Base-by-base conservation (phyloP, 2,329 filamentous ascomycete genomes). In the Pseudogymnoascus sp. region DNA sequence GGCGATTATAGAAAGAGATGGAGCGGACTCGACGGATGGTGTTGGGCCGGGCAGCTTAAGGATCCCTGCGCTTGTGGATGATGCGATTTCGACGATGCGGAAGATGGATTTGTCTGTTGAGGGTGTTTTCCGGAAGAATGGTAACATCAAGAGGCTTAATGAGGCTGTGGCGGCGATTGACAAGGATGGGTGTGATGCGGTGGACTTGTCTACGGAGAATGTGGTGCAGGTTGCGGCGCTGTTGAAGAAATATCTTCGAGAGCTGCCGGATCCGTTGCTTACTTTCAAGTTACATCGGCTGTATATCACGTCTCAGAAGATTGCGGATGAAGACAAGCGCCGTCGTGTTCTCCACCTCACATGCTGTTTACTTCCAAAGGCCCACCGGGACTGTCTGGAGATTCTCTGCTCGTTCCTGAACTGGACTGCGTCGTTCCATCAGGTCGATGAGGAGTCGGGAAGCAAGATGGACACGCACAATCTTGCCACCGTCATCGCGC, bases 391-490 rank as follows among this genome's bases (percentile, higher is more conserved):
- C 75, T 93, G 90, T 17, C 87, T 99, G 76, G 95, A 99, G 76
- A 92, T 99, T 44, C 78, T 99, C 1, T 97, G 97, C 77, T 90
- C 87, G 61, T 99, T 99, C 81, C 82, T 99, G 57, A 96, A 96
- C 72, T 99, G 95, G 93, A 91, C 93, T 4, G 92, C 93, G 4
- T 96, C 93, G 1, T 99, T 99, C 79, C 93, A 96, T 67, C 93
- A 97, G 72, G 87, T 99, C 13, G 95, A 99, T 70, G 95, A 99
- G 72, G 95, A 99, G 74, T 90, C 89, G 21, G 95, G 95, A 26
- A 97, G 93, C 70, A 97, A 97, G 81, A 99, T 99, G 95, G 95
- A 99, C 74, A 90, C 96, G 62, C 92, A 96, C 79, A 99, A 99
- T 72, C 83, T 99, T 67, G 91, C 95, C 3, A 97, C 96, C 2